phyloP scores from a whole-genome alignment of 371 early-diverging fungal species.

The Mortierella sp. region DNA sequence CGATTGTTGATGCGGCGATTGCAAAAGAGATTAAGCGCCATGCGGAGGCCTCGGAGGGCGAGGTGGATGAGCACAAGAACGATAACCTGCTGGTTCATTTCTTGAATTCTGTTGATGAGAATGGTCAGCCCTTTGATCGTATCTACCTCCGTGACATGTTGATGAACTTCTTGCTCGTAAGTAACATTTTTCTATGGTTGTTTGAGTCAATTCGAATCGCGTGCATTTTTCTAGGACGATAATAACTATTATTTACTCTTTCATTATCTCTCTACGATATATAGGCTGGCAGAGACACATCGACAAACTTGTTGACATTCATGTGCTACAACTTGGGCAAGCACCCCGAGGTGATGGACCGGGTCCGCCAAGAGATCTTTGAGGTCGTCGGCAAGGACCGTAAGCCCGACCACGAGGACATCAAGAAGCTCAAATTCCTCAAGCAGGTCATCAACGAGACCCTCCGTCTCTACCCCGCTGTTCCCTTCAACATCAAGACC shows the following conservation, averaged over 20 bases:
- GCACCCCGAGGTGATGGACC: conserved; percentile 61
- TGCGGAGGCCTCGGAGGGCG: conserved; percentile 9
- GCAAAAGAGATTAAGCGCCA: conserved; percentile 37
- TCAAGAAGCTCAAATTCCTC: conserved; percentile 59
- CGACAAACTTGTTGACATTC: conserved; percentile 63
- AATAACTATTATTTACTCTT: not conserved
- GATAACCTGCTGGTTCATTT: conserved; percentile 49
- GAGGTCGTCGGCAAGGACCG: conserved; percentile 55
- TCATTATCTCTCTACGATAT: not conserved
- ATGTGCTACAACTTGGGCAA: conserved; percentile 59
- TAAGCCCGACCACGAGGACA: conserved; percentile 48
- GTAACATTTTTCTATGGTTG: not conserved
- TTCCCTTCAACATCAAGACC: conserved; percentile 55
- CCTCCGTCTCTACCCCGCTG: conserved; percentile 59
- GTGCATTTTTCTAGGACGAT: not conserved
- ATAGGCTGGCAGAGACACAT: conserved; percentile 69
- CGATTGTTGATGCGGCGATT: conserved; percentile 52
- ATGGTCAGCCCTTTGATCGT: conserved; percentile 54
- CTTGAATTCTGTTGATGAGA: conserved; percentile 55
- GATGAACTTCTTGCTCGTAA: conserved; percentile 57
- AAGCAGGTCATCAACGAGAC: conserved; percentile 64
- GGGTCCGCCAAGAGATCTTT: conserved; percentile 62
- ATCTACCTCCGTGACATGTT: conserved; percentile 56
- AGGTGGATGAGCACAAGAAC: conserved; percentile 34
- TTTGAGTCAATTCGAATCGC: not conserved